These are phyloP conservation scores for Cryphonectria japonica DNA, from an alignment of 2,329 filamentous ascomycete genomes.

Conservation along the genomic window DNA sequence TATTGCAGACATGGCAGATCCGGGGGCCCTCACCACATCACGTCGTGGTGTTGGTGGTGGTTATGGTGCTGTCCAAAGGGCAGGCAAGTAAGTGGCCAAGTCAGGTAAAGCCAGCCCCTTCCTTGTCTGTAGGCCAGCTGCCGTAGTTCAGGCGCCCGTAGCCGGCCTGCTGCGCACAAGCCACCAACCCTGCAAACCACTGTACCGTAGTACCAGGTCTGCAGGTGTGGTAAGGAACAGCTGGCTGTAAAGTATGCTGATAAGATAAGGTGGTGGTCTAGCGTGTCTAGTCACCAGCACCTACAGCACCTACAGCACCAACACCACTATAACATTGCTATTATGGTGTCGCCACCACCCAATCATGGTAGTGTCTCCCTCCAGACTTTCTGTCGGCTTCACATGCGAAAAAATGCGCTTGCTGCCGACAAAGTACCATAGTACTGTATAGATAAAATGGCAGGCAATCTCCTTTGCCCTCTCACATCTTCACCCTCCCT, in stretches of 20 bases:
- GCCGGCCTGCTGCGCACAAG: background rate
- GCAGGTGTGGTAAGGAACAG: background rate
- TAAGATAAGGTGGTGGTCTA: background rate
- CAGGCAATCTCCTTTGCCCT: background rate
- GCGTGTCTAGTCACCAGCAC: background rate
- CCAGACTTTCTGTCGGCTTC: slow-evolving; percentile 5
- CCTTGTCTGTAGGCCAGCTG: too few species aligned
- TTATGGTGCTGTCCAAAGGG: slow-evolving; percentile 9
- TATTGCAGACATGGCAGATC: slow-evolving; percentile 25
- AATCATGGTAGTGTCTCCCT: background rate
- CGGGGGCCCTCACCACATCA: slow-evolving; percentile 18
- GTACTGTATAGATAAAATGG: background rate
- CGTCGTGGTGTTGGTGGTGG: slow-evolving; percentile 8
- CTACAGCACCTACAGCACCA: background rate
- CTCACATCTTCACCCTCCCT: background rate
- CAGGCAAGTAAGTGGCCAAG: background rate
- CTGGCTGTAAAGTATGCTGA: background rate
- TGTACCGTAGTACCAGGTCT: too few species aligned
- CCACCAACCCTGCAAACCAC: background rate
- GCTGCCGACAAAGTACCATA: background rate
- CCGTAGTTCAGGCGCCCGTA: background rate
- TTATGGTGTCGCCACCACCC: background rate
- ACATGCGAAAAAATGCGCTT: slow-evolving; percentile 3
- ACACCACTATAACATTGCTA: background rate
- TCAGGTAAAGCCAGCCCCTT: background rate